Conservation (phyloP, 805 yeast species). For the Isabelozyma heimii region DNA sequence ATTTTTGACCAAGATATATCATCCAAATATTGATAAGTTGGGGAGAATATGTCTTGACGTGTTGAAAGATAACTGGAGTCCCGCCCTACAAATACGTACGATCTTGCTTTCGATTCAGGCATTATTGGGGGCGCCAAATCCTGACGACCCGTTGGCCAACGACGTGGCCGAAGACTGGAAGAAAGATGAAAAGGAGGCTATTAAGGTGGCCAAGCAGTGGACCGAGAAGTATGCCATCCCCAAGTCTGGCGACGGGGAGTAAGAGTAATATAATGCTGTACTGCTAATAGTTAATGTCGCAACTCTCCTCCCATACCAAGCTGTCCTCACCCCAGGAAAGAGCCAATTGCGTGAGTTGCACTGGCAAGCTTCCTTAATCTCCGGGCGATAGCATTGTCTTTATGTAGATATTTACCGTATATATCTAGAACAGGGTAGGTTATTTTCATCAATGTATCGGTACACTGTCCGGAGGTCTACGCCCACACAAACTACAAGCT, state of each 20-base stretch:
- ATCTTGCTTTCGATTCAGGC: slow-evolving; percentile 91
- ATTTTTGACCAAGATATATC: slow-evolving; percentile 90
- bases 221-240: slow-evolving; percentile 55
- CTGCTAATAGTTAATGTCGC: no score
- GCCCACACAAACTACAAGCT: no score
- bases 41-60: slow-evolving; percentile 97
- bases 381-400: not conserved
- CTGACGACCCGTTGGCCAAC: slow-evolving; percentile 96
- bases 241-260: not conserved
- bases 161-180: slow-evolving; percentile 98
- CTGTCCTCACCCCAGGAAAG: no score
- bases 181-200: slow-evolving; percentile 75
- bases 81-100: slow-evolving; percentile 94
- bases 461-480: no score
- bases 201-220: slow-evolving; percentile 77
- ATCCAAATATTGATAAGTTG: slow-evolving; percentile 92
- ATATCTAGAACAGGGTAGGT: no score
- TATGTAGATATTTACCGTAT: no score
- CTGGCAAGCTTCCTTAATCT: not conserved
- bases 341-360: not conserved
- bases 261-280: not conserved
- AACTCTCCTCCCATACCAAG: no score
- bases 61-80: slow-evolving; percentile 94
- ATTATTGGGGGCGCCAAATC: slow-evolving; percentile 90
- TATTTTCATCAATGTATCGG: no score